phyloP scores from a whole-genome alignment of 2,329 filamentous ascomycete genomes.

The Onygenales sp. region DNA sequence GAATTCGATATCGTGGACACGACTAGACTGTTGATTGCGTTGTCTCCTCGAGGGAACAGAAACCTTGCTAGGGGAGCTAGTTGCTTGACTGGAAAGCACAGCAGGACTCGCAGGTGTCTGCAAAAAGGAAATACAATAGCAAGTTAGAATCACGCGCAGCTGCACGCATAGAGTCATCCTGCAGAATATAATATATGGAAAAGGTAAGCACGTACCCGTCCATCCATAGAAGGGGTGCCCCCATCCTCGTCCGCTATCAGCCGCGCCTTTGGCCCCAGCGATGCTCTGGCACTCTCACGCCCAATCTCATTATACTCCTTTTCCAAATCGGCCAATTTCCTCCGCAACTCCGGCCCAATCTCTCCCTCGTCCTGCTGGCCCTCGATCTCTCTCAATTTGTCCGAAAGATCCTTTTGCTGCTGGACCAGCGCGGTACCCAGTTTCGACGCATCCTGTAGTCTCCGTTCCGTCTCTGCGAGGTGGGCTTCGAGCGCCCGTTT shows the following conservation, averaged over 20 bases:
- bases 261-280: constrained; percentile 71
- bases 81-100: constrained; percentile 75
- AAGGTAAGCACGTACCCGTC: constrained; percentile 30
- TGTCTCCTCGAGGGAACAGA: constrained; percentile 78
- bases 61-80: constrained; percentile 80
- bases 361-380: constrained; percentile 65
- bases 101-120: constrained; percentile 63
- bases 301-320: constrained; percentile 93
- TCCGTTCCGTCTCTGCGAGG: constrained; percentile 80
- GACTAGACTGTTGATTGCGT: constrained; percentile 78
- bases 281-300: constrained; percentile 77
- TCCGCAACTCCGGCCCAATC: constrained; percentile 70
- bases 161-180: constrained; percentile 2
- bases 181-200: constrained; percentile 3
- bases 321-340: constrained; percentile 78
- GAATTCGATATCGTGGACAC: constrained; percentile 93
- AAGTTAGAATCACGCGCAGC: neutral
- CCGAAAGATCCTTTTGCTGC: constrained; percentile 73
- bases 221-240: constrained; percentile 37
- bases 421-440: constrained; percentile 79
- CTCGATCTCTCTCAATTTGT: constrained; percentile 77
- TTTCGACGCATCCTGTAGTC: constrained; percentile 83
- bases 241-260: constrained; percentile 58
- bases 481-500: constrained; percentile 86
- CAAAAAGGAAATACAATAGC: constrained; percentile 4